phyloP scores from a whole-genome alignment of 2,329 filamentous ascomycete species.

The Fusarium chuoi region DNA sequence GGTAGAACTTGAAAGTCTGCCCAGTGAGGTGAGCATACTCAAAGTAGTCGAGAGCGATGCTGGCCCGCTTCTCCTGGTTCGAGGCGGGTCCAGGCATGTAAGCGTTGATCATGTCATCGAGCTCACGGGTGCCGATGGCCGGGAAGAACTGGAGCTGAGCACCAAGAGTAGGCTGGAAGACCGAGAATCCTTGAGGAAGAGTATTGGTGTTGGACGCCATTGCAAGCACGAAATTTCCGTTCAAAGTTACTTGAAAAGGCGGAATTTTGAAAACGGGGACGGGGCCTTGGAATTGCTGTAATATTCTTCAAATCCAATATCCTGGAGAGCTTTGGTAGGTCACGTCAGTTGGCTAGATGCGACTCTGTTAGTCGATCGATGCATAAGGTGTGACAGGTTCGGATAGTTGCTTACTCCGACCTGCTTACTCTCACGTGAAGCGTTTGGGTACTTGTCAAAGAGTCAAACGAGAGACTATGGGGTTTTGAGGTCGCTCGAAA shows the following conservation, averaged over 20 bases:
- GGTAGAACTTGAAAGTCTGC: slow-evolving; percentile 70
- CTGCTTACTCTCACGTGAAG: slow-evolving; percentile 36
- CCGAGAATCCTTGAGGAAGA: slow-evolving; percentile 63
- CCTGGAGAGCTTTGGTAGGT: not conserved
- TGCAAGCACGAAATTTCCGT: slow-evolving; percentile 16
- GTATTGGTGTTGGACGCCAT: slow-evolving; percentile 43
- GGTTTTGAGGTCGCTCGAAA: slow-evolving; percentile 23
- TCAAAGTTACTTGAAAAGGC: slow-evolving; percentile 5
- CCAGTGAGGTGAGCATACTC: slow-evolving; percentile 64
- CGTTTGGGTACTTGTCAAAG: slow-evolving; percentile 2
- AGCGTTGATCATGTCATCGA: slow-evolving; percentile 68
- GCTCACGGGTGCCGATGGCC: slow-evolving; percentile 69
- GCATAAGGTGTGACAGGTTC: slow-evolving; percentile 3
- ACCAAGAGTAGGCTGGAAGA: slow-evolving; percentile 68
- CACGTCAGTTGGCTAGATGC: slow-evolving; percentile 8
- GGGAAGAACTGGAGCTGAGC: slow-evolving; percentile 72
- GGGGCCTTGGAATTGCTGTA: slow-evolving; percentile 5
- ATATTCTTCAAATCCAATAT: slow-evolving; percentile 18
- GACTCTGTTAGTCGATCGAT: slow-evolving; percentile 17
- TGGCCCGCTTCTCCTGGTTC: slow-evolving; percentile 68
- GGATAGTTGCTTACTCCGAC: slow-evolving; percentile 39
- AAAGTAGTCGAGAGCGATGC: slow-evolving; percentile 69
- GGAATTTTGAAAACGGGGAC: slow-evolving; percentile 16
- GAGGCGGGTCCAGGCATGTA: slow-evolving; percentile 65
- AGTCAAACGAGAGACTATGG: slow-evolving; percentile 7